These are phyloP conservation scores for Aspergillus phoenicis DNA, from an alignment of 2,329 filamentous ascomycete genomes.

Conservation along the genomic window DNA sequence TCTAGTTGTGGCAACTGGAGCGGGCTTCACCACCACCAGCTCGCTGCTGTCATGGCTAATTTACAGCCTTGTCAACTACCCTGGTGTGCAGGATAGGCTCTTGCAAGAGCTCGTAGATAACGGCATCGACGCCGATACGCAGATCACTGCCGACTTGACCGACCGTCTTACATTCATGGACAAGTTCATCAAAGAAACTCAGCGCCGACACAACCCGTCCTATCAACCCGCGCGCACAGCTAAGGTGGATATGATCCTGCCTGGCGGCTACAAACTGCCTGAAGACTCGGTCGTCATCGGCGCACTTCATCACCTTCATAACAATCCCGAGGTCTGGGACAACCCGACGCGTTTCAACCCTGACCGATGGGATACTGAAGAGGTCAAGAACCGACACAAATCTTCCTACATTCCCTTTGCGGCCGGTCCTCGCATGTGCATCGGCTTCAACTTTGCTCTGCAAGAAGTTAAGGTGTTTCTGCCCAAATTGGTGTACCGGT, in stretches of 20 bases:
- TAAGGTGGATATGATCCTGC: conserved; percentile 58
- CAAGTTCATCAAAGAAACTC: conserved; percentile 60
- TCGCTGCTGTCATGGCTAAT: conserved; percentile 62
- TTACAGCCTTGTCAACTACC: conserved; percentile 57
- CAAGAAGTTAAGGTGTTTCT: conserved; percentile 61
- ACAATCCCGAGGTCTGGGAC: conserved; percentile 60
- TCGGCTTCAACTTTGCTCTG: conserved; percentile 67
- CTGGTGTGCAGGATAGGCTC: conserved; percentile 58
- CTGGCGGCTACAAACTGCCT: conserved; percentile 61
- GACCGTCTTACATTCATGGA: conserved; percentile 50
- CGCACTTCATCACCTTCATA: conserved; percentile 50
- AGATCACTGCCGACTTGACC: conserved; percentile 53
- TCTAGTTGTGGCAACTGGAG: conserved; percentile 57
- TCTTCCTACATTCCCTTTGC: conserved; percentile 63
- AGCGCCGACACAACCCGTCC: conserved; percentile 62
- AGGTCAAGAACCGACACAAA: conserved; percentile 55
- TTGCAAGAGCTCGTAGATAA: conserved; percentile 61
- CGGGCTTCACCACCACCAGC: conserved; percentile 64
- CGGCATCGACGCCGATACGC: conserved; percentile 47
- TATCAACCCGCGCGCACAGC: conserved; percentile 64
- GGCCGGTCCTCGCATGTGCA: conserved; percentile 59
- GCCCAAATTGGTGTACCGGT: conserved; percentile 61
- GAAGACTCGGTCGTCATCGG: conserved; percentile 57
- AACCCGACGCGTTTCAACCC: conserved; percentile 62
- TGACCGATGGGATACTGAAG: conserved; percentile 60